Evolutionary conservation across 352 stramenopile species (phyloP).

Genomic region (Globisporangium cystogenes): DNA sequence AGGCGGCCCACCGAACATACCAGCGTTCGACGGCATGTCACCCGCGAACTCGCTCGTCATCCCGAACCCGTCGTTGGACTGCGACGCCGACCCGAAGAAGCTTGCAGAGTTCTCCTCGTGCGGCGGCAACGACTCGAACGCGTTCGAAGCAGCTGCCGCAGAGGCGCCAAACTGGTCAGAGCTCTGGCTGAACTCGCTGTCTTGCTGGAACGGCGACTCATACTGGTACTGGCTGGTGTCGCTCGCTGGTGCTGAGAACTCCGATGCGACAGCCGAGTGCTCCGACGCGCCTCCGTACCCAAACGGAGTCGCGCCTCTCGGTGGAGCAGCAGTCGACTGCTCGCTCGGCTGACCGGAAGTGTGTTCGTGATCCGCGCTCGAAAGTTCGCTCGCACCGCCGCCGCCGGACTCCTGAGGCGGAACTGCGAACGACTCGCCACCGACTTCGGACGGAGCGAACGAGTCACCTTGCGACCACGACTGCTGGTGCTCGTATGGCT

Average conservation of each 20-base stretch:
- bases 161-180: not conserved
- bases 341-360: not conserved
- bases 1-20: conserved; percentile 5
- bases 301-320: conserved; percentile 1
- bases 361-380: not conserved
- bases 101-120: conserved; percentile 6
- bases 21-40: not conserved
- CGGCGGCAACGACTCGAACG: not conserved
- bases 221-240: conserved; percentile 2
- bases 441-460: not conserved
- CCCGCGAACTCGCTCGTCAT: conserved; percentile 6
- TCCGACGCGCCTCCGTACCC: not conserved
- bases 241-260: not conserved
- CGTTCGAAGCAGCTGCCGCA: not conserved
- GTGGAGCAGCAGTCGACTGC: not conserved
- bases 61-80: conserved; percentile 5
- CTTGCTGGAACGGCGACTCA: not conserved
- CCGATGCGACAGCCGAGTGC: conserved; percentile 1
- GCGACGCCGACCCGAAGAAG: conserved; percentile 7
- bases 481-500: conserved; percentile 14
- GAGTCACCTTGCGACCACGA: conserved; percentile 6
- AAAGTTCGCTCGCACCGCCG: not conserved
- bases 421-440: conserved; percentile 4
- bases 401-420: not conserved
- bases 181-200: not conserved